Conservation (phyloP, 345 rosid species). For the Sonneratia caseolaris region DNA sequence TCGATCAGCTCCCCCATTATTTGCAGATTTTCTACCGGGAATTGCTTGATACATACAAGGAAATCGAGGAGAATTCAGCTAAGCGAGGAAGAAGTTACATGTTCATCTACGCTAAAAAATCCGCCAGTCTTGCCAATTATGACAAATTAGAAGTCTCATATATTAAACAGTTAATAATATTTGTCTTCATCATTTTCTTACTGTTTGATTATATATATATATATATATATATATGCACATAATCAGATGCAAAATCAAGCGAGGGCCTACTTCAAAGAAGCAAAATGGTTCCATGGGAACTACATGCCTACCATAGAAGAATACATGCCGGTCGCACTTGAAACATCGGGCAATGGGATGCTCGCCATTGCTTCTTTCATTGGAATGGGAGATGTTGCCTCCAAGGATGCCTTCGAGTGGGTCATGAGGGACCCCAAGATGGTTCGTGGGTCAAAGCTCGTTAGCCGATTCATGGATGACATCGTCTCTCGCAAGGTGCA, state of each 20-base stretch:
- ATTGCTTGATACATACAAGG: background rate
- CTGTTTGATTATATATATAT: no score
- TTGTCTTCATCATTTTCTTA: no score
- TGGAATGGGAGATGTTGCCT: conserved; percentile 18
- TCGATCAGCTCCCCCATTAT: background rate
- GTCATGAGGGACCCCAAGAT: conserved; percentile 6
- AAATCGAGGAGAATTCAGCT: background rate
- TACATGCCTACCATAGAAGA: conserved; percentile 23
- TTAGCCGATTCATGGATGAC: conserved; percentile 26
- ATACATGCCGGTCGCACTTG: conserved; percentile 16
- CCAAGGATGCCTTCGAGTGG: conserved; percentile 20
- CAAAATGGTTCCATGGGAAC: conserved; percentile 15
- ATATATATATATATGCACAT: background rate
- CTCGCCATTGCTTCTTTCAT: conserved; percentile 12
- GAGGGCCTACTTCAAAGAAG: conserved; percentile 17
- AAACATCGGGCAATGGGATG: conserved; percentile 6
- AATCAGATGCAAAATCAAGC: conserved; percentile 11
- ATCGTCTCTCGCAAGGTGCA: conserved; percentile 6
- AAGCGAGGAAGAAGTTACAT: background rate
- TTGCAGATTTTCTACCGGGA: background rate
- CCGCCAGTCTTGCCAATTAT: conserved; percentile 9
- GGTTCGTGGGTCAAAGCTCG: conserved; percentile 7
- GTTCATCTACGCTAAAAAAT: conserved; percentile 16
- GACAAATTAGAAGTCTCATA: no score
- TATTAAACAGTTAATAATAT: no score